Base-by-base conservation (phyloP, 2,329 filamentous ascomycete genomes). In the Aspergillus glaucus region DNA sequence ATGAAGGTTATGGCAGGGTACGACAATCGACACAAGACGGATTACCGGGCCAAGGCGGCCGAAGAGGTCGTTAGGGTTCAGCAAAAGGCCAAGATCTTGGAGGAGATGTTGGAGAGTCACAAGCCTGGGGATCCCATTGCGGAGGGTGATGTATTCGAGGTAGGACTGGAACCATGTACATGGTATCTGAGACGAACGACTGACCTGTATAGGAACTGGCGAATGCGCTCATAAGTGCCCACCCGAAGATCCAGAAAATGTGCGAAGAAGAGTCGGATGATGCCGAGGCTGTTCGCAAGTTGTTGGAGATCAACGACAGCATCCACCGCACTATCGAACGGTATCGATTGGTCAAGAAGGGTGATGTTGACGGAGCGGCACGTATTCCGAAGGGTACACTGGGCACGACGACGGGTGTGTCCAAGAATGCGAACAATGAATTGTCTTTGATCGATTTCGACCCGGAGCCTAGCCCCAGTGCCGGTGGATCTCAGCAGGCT, bases 1-100 rank as follows among this genome's bases (percentile, higher is more conserved):
- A 98, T 98, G 93, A 98, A 98, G 73, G 81, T 98, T 57, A 97
- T 98, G 93, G 93, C 93, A 46, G 93, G 93, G 54, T 98, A 88
- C 69, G 93, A 98, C 68, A 96, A 88, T 50, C 79, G 91, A 59
- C 87, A 89, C 67, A 97, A 97, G 74, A 96, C 93, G 1, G 92
- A 98, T 72, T 98, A 96, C 71, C 85, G 93, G 55, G 93, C 93
- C 55, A 98, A 98, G 72, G 93, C 93, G 1, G 93, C 93, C 8
- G 91, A 96, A 66, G 93, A 98, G 55, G 89, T 98, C 6, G 80
- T 82, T 57, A 95, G 89, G 73, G 91, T 98, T 50, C 93, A 97
- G 68, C 90, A 95, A 65, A 98, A 98, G 70, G 93, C 93, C 3
- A 85, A 84, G 55, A 74, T 98, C 52, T 71, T 98, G 22, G 93